Conservation (phyloP, 2,329 filamentous ascomycete genomes). For the Trichophyton mentagrophytes region DNA sequence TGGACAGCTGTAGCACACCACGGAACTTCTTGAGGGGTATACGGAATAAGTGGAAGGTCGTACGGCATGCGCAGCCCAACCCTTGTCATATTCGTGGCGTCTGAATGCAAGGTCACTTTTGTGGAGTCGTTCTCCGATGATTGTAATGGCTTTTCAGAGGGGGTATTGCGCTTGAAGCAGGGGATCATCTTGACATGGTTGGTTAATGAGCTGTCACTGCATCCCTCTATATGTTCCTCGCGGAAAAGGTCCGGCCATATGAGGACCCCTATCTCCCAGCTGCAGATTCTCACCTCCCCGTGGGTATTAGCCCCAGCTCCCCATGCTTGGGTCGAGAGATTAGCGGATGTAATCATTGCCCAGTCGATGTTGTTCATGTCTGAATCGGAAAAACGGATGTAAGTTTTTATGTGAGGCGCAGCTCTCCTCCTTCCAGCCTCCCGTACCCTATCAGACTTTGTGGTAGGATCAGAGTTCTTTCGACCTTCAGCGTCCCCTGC, state of each 20-base stretch:
- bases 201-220: background rate
- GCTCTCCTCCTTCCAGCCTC: conserved; percentile 54
- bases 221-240: conserved; percentile 8
- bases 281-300: conserved; percentile 57
- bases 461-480: background rate
- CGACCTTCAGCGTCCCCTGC: conserved; percentile 40
- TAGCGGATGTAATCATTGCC: conserved; percentile 84
- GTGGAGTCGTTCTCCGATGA: background rate
- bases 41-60: conserved; percentile 57
- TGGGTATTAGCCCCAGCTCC: conserved; percentile 56
- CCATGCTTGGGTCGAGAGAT: conserved; percentile 82
- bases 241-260: conserved; percentile 57
- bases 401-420: conserved; percentile 83
- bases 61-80: conserved; percentile 75
- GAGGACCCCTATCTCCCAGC: conserved; percentile 72
- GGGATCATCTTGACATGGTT: conserved; percentile 48
- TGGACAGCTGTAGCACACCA: conserved; percentile 60
- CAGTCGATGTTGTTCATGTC: conserved; percentile 52
- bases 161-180: conserved; percentile 51
- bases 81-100: conserved; percentile 18
- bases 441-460: conserved; percentile 10
- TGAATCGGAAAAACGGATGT: conserved; percentile 49
- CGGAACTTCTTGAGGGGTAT: conserved; percentile 51
- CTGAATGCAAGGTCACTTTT: background rate
- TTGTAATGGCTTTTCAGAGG: conserved; percentile 19